phyloP scores from a whole-genome alignment of 1,284 basidiomycete genomes.

The Vanrija sp. region DNA sequence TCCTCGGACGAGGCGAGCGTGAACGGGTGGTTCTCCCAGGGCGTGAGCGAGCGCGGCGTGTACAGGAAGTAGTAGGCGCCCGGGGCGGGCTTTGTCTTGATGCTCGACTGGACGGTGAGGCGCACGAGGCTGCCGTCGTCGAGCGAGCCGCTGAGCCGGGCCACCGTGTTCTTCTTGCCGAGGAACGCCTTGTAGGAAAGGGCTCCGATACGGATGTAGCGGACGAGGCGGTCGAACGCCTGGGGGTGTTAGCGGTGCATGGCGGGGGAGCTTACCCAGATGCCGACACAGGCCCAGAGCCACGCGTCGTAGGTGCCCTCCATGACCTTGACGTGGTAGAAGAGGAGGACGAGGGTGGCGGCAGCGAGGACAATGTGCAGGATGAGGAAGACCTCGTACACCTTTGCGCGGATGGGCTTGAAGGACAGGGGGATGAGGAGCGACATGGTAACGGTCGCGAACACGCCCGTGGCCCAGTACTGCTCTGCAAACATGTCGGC shows the following conservation, averaged over 20 bases:
- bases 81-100: constrained; percentile 14
- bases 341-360: constrained; percentile 19
- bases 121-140: constrained; percentile 16
- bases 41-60: constrained; percentile 16
- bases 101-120: constrained; percentile 16
- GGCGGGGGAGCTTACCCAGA: constrained; percentile 24
- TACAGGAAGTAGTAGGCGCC: constrained; percentile 32
- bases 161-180: constrained; percentile 10
- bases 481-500: constrained; percentile 2
- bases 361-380: constrained; percentile 26
- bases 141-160: constrained; percentile 4
- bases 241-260: background rate
- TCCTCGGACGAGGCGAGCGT: constrained; percentile 21
- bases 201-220: constrained; percentile 14
- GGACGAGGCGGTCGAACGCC: constrained; percentile 3
- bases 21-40: constrained; percentile 34
- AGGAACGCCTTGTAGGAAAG: constrained; percentile 17
- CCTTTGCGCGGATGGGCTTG: constrained; percentile 15
- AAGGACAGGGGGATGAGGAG: constrained; percentile 21
- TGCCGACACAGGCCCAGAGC: constrained; percentile 23
- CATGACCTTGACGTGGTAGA: constrained; percentile 25
- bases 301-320: constrained; percentile 18
- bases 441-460: constrained; percentile 20
- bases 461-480: constrained; percentile 24
- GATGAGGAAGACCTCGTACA: constrained; percentile 31